phyloP scores from a whole-genome alignment of 495 filamentous ascomycete genomes.

The Penicillium angulare region DNA sequence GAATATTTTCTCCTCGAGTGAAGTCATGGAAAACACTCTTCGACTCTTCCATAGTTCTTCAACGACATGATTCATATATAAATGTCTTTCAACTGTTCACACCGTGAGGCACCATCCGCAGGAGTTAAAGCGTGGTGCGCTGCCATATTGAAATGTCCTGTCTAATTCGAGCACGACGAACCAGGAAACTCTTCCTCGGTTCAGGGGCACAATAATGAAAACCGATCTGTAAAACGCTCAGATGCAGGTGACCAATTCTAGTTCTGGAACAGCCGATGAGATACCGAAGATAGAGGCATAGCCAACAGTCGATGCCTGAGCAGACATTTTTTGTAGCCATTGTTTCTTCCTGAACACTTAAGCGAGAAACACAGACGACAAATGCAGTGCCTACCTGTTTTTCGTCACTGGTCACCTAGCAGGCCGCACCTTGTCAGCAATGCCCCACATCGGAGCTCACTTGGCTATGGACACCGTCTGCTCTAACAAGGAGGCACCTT shows the following conservation, averaged over 20 bases:
- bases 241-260: not conserved
- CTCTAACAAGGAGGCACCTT: constrained; percentile 3
- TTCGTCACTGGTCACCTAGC: not conserved
- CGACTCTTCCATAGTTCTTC: not conserved
- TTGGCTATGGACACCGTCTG: constrained; percentile 29
- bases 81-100: not conserved
- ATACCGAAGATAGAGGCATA: constrained; percentile 23
- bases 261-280: constrained; percentile 6
- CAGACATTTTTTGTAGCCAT: not conserved
- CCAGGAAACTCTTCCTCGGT: not conserved
- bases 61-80: not conserved
- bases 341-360: no score
- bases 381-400: not conserved
- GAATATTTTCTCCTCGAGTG: not conserved
- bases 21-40: not conserved
- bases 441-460: constrained; percentile 5
- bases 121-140: not conserved
- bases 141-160: not conserved
- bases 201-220: not conserved
- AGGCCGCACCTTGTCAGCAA: not conserved
- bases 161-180: not conserved
- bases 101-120: not conserved
- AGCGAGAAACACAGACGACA: no score
- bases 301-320: constrained; percentile 9
- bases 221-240: not conserved